Base-by-base conservation (phyloP, 306 rosid genomes). In the Cotoneaster glaucophyllus region DNA sequence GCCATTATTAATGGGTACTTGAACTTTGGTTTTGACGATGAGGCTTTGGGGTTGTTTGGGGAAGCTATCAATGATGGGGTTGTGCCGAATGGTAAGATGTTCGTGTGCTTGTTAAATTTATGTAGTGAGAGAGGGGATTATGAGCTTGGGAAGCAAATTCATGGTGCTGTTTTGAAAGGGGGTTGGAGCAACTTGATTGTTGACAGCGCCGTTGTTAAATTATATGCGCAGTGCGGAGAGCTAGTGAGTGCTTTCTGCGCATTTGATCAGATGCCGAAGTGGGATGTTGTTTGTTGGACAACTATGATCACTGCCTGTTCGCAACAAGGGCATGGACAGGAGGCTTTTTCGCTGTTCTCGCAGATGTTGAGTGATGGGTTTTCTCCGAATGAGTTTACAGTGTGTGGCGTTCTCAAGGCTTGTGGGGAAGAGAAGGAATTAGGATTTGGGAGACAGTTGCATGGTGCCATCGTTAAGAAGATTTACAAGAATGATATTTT, bases 241-340 rank as follows among this genome's bases (percentile, higher is more conserved):
- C 70, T 94, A 26, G 71, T 64, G 13, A 84, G 90, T 71, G 97
- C 95, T 57, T 89, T 88, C 78, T 64, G 59, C 34, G 82, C 74
- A 29, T 94, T 94, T 83, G 89, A 92, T 67, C 80, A 70, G 72
- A 90, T 90, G 96, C 66, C 71, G 2, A 67, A 84, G 68, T 84
- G 82, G 74, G 98, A 92, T 67, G 92, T 92, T 34, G 80, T 90
- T 53, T 88, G 93, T 83, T 94, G 97, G 97, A 94, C 97, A 12
- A 88, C 96, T 58, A 86, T 92, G 80, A 88, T 94, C 62, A 92
- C 98, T 75, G 93, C 96, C 39, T 92, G 93, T 85, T 88, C 98
- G 61, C 97, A 87, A 74, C 96, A 89, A 67, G 92, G 93, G 65
- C 70, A 73, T 18, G 98, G 87, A 57, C 75, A 79, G 78, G 90